Evolutionary conservation across 805 yeast genomes (phyloP), one percentile per base, ranked within the genome.

Genomic region (Wickerhamiella qilinensis): DNA sequence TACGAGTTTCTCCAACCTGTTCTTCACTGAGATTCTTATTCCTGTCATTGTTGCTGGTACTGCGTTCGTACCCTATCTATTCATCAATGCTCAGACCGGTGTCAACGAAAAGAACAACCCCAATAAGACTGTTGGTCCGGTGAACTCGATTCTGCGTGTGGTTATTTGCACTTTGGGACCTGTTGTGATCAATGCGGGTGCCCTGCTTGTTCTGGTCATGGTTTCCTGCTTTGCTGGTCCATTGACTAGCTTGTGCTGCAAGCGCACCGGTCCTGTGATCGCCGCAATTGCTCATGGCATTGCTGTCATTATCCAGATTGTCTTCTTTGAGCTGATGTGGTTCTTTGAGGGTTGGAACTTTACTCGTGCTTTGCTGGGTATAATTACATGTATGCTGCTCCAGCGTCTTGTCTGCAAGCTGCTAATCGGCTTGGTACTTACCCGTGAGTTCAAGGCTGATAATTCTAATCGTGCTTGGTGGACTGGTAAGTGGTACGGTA

Each of bases 401-500:
- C 94, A 93, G 69, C 77, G 96, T 65, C 63, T 80, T 38, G 59
- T 91, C 49, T 81, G 88, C 73, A 85, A 85, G 68, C 58, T 78
- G 52, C 67, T 91, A 68, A 82, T 94, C 9, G 65, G 78, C 38
- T 61, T 74, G 48, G 65, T 77, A 61, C 68, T 93, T 56, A 83
- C 96, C 38, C 77, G 98, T 68, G 99, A 91, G 66, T 85, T 85
- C 69, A 84, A 84, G 76, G 82, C 81, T 53, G 96, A 88, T 63
- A 83, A 77, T 56, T 69, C 97, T 28, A 91, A 91, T 67, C 80
- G 93, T 51, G 97, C 98, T 21, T 91, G 93, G 93, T 91, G 99
- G 99, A 82, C 94, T 42, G 99, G 99, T 71, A 86, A 85, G 64
- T 91, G 99, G 99, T 85, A 86, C 60, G 91, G 93, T 43, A 69